phyloP scores from a whole-genome alignment of 768 basidiomycete species.

The Royoungia palumana region DNA sequence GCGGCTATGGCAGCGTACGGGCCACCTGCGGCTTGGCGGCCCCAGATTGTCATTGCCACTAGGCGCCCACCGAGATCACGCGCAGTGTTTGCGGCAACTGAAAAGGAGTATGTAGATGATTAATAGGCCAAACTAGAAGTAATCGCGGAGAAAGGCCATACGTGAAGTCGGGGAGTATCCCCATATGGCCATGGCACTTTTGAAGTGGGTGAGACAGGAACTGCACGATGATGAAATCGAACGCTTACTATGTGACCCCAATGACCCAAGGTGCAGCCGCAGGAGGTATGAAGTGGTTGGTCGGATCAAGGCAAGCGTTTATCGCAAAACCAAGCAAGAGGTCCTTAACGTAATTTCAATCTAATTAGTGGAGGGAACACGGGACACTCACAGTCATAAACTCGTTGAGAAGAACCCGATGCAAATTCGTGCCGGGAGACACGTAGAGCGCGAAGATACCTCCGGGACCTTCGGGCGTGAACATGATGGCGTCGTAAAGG shows the following conservation, averaged over 20 bases:
- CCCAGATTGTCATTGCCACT: slow-evolving; percentile 62
- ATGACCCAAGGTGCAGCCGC: slow-evolving; percentile 49
- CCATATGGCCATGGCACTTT: slow-evolving; percentile 59
- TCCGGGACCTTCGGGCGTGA: slow-evolving; percentile 34
- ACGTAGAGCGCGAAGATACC: slow-evolving; percentile 40
- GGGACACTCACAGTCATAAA: slow-evolving; percentile 31
- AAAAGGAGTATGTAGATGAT: neutral
- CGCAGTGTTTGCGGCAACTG: slow-evolving; percentile 62
- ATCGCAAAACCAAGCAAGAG: slow-evolving; percentile 22
- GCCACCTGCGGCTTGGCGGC: slow-evolving; percentile 47
- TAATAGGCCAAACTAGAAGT: neutral
- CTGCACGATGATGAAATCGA: neutral
- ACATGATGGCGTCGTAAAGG: slow-evolving; percentile 31
- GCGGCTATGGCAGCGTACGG: slow-evolving; percentile 60
- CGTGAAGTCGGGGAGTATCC: slow-evolving; percentile 51
- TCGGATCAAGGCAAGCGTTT: slow-evolving; percentile 44
- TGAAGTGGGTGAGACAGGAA: neutral
- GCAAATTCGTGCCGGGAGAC: slow-evolving; percentile 29
- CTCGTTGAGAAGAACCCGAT: slow-evolving; percentile 37
- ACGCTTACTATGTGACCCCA: slow-evolving; percentile 55
- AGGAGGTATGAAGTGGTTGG: slow-evolving; percentile 57
- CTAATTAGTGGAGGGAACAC: neutral
- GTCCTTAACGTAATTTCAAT: slow-evolving; percentile 9
- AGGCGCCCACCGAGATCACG: slow-evolving; percentile 67
- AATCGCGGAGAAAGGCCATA: slow-evolving; percentile 19